Evolutionary conservation across 306 rosid genomes (phyloP).

Genomic region (Myrica gale): DNA sequence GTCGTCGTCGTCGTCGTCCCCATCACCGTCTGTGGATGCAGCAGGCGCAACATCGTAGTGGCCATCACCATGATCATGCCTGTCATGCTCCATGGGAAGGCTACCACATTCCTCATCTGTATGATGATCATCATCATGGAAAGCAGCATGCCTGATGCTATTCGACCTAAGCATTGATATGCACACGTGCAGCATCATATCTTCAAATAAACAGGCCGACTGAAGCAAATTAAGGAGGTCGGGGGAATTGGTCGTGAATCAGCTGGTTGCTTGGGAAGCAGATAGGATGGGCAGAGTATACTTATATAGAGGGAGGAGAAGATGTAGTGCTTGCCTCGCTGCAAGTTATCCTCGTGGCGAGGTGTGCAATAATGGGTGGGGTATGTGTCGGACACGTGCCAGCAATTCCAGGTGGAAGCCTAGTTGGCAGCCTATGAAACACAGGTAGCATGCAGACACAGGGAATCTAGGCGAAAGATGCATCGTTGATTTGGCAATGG

Average conservation of each 20-base stretch:
- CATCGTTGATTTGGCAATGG: background rate
- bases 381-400: slow-evolving; percentile 3
- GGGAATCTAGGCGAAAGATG: background rate
- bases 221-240: background rate
- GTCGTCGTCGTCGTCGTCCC: background rate
- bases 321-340: background rate
- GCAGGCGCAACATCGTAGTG: slow-evolving; percentile 20
- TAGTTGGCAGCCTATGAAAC: background rate
- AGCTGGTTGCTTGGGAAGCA: background rate
- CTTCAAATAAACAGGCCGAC: background rate
- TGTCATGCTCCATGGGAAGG: background rate
- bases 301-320: background rate
- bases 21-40: slow-evolving; percentile 16
- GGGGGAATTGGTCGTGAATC: background rate
- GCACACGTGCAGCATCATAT: slow-evolving; percentile 10
- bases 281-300: background rate
- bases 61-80: background rate
- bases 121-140: background rate
- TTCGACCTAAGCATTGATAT: background rate
- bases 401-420: slow-evolving; percentile 9
- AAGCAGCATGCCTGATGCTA: background rate
- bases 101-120: background rate
- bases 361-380: slow-evolving; percentile 10
- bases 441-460: background rate
- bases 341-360: slow-evolving; percentile 6